Evolutionary conservation across 108 stramenopile species (phyloP).

Genomic region (Cyclotella atomus): DNA sequence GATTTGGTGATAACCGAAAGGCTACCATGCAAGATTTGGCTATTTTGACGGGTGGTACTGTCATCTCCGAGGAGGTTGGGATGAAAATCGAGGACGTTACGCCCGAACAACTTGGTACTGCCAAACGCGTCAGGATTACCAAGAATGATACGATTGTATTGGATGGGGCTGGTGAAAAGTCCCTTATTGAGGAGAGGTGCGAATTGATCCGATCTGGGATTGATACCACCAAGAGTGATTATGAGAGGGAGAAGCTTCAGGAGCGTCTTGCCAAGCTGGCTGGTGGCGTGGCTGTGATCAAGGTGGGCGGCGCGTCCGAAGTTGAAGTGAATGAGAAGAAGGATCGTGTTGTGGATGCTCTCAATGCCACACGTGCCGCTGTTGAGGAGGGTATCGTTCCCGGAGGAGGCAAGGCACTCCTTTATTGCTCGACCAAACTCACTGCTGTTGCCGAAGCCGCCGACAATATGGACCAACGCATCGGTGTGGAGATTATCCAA

Average conservation of each 20-base stretch:
- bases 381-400: constrained; percentile 99
- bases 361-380: constrained; percentile 99
- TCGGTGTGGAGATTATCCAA: constrained; percentile 98
- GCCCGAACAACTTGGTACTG: constrained; percentile 90
- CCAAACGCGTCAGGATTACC: constrained; percentile 93
- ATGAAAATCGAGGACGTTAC: constrained; percentile 96
- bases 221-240: constrained; percentile 96
- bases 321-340: constrained; percentile 99
- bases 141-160: constrained; percentile 99
- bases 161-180: constrained; percentile 92
- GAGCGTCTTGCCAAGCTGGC: constrained; percentile 98
- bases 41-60: constrained; percentile 96
- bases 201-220: constrained; percentile 93
- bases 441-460: constrained; percentile 81
- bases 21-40: constrained; percentile 99
- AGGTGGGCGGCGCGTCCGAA: constrained; percentile 98
- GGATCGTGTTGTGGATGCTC: constrained; percentile 99
- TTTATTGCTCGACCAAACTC: constrained; percentile 95
- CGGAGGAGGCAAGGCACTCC: constrained; percentile 98
- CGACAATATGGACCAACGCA: constrained; percentile 97
- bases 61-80: constrained; percentile 97
- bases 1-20: constrained; percentile 99
- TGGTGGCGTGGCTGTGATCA: constrained; percentile 99
- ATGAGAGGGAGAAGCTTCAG: constrained; percentile 99
- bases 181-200: constrained; percentile 93